Conservation (phyloP, 495 filamentous ascomycete species). For the Neurospora cerealis region DNA sequence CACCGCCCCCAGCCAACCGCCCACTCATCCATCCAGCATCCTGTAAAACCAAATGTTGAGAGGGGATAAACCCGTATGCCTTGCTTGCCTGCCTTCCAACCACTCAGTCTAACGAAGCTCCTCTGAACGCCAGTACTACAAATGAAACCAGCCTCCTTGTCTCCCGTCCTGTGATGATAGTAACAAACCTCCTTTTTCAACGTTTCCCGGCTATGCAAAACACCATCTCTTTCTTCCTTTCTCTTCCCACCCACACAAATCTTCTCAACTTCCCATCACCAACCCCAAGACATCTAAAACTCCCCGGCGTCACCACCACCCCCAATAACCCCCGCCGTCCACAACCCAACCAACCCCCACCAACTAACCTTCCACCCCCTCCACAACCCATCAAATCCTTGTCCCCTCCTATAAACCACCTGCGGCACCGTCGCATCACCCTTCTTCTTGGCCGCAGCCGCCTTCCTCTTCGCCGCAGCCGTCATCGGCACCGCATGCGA, state of each 20-base stretch:
- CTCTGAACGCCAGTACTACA: not conserved
- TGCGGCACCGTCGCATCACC: slow-evolving; percentile 14
- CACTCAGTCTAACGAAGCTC: not conserved
- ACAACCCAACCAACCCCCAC: slow-evolving; percentile 88
- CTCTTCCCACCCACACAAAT: not conserved
- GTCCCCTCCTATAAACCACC: slow-evolving; percentile 52
- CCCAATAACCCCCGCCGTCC: slow-evolving; percentile 42
- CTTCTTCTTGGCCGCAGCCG: slow-evolving; percentile 1
- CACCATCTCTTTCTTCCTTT: not conserved
- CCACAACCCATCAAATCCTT: slow-evolving; percentile 78
- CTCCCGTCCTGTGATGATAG: not conserved
- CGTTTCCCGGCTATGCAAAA: not conserved
- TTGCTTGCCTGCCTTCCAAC: not conserved
- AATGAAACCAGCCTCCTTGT: not conserved
- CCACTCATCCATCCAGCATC: not conserved
- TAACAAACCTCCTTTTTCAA: not conserved
- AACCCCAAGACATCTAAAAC: slow-evolving; percentile 18
- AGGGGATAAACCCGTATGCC: not conserved
- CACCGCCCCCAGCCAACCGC: not conserved
- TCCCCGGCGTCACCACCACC: slow-evolving; percentile 36
- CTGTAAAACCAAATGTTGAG: not conserved
- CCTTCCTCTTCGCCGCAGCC: slow-evolving; percentile 8
- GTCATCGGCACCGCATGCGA: slow-evolving; percentile 28
- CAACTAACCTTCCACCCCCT: slow-evolving; percentile 91
- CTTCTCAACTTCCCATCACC: not conserved